Evolutionary conservation across 768 basidiomycete species (phyloP).

Genomic region (Russula abietina): DNA sequence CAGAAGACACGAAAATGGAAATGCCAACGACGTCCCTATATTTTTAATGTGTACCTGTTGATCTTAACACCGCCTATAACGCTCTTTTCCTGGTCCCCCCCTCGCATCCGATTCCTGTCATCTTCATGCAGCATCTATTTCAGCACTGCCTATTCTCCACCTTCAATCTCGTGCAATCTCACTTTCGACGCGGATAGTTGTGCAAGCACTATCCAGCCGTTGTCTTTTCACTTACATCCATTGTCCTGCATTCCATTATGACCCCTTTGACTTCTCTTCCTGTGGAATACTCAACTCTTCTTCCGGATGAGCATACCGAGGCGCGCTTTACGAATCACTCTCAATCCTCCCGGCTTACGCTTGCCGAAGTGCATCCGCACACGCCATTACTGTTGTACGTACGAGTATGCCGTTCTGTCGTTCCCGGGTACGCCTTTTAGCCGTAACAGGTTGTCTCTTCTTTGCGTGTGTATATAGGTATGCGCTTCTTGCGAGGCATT

Average conservation of each 20-base stretch:
- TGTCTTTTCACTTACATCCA: slow-evolving; percentile 1
- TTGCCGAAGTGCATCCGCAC: background rate
- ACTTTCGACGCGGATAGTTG: slow-evolving; percentile 3
- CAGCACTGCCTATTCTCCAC: background rate
- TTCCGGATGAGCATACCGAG: background rate
- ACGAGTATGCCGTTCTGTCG: background rate
- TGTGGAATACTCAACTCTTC: slow-evolving; percentile 1
- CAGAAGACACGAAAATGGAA: slow-evolving; percentile 14
- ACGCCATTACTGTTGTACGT: background rate
- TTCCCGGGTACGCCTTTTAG: background rate
- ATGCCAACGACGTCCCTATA: slow-evolving; percentile 11
- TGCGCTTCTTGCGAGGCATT: background rate
- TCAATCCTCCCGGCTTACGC: background rate
- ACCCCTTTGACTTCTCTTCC: background rate
- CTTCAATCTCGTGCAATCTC: background rate
- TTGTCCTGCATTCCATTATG: slow-evolving; percentile 1
- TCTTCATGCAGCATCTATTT: slow-evolving; percentile 21
- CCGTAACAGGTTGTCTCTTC: background rate
- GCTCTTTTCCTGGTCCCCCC: slow-evolving; percentile 1
- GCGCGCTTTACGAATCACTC: background rate
- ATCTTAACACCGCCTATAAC: background rate
- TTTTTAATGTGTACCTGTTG: slow-evolving; percentile 4
- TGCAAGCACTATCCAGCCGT: background rate
- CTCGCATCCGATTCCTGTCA: background rate
- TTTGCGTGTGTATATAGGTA: background rate